Percentiles rank a stretch among this genome's conserved stretches.
Conservation (phyloP, 176 grass and related monocot species). For the Ensete glaucum region DNA sequence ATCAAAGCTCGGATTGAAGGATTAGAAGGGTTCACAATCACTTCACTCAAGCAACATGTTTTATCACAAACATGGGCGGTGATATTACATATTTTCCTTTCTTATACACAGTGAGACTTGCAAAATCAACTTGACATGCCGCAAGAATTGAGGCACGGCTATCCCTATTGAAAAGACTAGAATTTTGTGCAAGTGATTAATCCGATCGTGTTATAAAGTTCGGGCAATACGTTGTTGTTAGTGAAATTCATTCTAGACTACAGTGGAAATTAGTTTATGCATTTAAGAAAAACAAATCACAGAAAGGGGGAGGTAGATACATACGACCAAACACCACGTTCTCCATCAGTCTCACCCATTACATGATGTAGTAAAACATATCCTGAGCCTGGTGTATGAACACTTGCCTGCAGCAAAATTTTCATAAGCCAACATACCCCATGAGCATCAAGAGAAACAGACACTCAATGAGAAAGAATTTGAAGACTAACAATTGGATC, state of each 20-base stretch:
- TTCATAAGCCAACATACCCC: conserved; percentile 8
- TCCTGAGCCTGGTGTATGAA: conserved; percentile 84
- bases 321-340: conserved; percentile 99
- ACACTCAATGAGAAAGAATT: neutral
- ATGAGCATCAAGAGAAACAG: neutral
- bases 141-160: neutral
- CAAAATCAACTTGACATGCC: neutral
- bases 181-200: too few relatives aligned
- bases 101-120: neutral
- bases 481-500: neutral
- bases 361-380: conserved; percentile 96
- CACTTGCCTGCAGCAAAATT: conserved; percentile 50
- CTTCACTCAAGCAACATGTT: neutral
- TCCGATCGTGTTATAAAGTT: too few relatives aligned
- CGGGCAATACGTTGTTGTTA: too few relatives aligned
- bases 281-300: neutral
- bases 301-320: conserved; percentile 19
- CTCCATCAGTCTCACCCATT: conserved; percentile 86
- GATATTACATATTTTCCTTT: neutral
- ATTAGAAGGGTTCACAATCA: neutral
- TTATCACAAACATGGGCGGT: neutral
- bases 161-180: too few relatives aligned
- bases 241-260: too few relatives aligned
- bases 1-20: neutral
- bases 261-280: neutral